Evolutionary conservation across 352 stramenopile genomes (phyloP).

Genomic region (Globisporangium nodosum): DNA sequence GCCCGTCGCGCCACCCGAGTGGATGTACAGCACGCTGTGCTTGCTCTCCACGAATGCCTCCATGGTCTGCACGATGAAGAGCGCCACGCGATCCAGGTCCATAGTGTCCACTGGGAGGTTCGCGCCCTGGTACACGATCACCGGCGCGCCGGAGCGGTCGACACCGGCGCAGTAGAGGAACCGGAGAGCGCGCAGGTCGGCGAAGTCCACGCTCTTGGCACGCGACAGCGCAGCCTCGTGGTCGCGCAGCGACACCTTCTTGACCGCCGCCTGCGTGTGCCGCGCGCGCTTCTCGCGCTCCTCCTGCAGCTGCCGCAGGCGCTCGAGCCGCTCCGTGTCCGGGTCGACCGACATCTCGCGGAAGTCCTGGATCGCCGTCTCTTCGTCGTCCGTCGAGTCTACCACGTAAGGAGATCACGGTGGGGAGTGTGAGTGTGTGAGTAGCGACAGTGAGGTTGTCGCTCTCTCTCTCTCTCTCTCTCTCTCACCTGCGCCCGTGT

Average conservation of each 20-base stretch:
- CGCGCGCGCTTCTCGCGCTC: conserved; percentile 54
- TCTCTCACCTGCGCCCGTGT: conserved; percentile 15
- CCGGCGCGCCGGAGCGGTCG: conserved; percentile 56
- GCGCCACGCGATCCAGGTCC: conserved; percentile 62
- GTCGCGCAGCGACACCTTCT: conserved; percentile 19
- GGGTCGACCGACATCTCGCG: conserved; percentile 50
- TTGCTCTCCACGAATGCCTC: conserved; percentile 45
- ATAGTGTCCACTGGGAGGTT: conserved; percentile 36
- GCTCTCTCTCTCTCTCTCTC: conserved; percentile 28
- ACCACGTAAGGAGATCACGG: neutral
- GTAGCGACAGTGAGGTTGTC: no score
- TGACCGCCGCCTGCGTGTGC: conserved; percentile 24
- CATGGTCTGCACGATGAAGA: conserved; percentile 68
- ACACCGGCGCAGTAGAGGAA: conserved; percentile 71
- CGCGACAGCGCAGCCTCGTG: conserved; percentile 41
- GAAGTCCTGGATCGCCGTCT: conserved; percentile 44
- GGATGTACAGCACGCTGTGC: conserved; percentile 73
- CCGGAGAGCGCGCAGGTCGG: conserved; percentile 38
- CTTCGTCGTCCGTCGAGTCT: conserved; percentile 21
- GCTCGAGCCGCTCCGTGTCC: conserved; percentile 45
- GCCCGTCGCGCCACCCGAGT: conserved; percentile 25
- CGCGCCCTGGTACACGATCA: conserved; percentile 66
- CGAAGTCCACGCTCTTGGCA: conserved; percentile 45
- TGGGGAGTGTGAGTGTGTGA: no score
- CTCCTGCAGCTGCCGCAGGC: conserved; percentile 52